These are phyloP conservation scores for Xylaria sp. DNA, from an alignment of 495 filamentous ascomycete genomes.

Conservation along the genomic window DNA sequence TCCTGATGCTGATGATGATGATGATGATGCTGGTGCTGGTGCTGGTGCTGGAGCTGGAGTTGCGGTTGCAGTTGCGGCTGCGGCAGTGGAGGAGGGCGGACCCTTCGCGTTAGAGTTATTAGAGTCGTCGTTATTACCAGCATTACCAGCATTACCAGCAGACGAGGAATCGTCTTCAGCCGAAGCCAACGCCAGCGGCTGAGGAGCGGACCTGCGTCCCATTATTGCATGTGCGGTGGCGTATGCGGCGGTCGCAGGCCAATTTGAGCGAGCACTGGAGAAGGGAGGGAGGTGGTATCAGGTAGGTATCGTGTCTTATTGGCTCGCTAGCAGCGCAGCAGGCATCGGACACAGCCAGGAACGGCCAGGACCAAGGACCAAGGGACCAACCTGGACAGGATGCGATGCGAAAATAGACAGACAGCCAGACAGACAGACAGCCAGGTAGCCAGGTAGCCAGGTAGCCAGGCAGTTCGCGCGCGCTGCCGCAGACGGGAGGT, in stretches of 20 bases:
- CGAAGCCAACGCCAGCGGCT: slow-evolving; percentile 60
- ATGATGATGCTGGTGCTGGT: too few relatives aligned
- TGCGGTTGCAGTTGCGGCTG: slow-evolving; percentile 27
- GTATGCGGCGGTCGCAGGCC: slow-evolving; percentile 24
- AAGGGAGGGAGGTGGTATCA: slow-evolving; percentile 16
- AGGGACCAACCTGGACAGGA: neutral
- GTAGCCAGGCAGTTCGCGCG: neutral
- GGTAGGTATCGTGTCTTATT: slow-evolving; percentile 26
- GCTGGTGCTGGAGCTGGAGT: too few relatives aligned
- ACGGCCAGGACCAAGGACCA: neutral
- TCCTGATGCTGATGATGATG: too few relatives aligned
- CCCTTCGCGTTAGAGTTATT: neutral
- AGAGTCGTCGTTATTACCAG: slow-evolving; percentile 15
- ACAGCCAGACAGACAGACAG: too few relatives aligned
- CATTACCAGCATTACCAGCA: slow-evolving; percentile 31
- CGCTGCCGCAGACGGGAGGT: slow-evolving; percentile 22
- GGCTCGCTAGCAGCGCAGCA: slow-evolving; percentile 20
- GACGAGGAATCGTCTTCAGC: slow-evolving; percentile 42
- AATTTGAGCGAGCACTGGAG: slow-evolving; percentile 23
- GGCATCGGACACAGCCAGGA: slow-evolving; percentile 21
- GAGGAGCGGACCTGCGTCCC: slow-evolving; percentile 61
- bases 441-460: too few relatives aligned
- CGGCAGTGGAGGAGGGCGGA: slow-evolving; percentile 7
- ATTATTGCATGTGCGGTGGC: slow-evolving; percentile 45
- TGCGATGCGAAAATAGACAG: slow-evolving; percentile 14